Evolutionary conservation across 31 red algal genomes (phyloP).

Genomic region (Odonthalia washingtoniensis): DNA sequence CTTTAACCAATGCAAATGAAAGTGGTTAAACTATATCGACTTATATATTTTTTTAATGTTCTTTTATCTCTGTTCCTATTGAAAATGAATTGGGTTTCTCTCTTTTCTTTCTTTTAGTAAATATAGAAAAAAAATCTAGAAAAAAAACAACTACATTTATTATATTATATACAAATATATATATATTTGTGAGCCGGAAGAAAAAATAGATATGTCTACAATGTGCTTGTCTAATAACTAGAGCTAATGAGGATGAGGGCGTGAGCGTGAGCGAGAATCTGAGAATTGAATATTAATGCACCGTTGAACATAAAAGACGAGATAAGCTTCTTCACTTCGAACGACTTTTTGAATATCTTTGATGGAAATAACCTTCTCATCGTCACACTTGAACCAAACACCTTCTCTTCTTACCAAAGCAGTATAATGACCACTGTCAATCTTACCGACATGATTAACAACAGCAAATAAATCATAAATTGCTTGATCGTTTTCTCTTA

Average conservation of each 20-base stretch:
- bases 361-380: slow-evolving; percentile 77
- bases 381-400: slow-evolving; percentile 90
- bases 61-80: not conserved
- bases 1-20: too few relatives aligned
- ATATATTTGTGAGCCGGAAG: too few relatives aligned
- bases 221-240: too few relatives aligned
- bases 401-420: slow-evolving; percentile 74
- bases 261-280: too few relatives aligned
- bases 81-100: not conserved
- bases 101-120: too few relatives aligned
- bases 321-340: slow-evolving; percentile 79
- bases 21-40: too few relatives aligned
- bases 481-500: slow-evolving; percentile 44
- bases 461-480: slow-evolving; percentile 93
- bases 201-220: too few relatives aligned
- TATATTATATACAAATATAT: too few relatives aligned
- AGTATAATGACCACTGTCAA: slow-evolving; percentile 96
- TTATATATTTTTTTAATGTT: too few relatives aligned
- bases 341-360: slow-evolving; percentile 45
- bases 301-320: slow-evolving; percentile 84
- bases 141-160: too few relatives aligned
- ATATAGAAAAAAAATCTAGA: too few relatives aligned
- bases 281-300: slow-evolving; percentile 65
- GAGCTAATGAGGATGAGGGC: too few relatives aligned
- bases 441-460: slow-evolving; percentile 88